Evolutionary conservation across 2,329 filamentous ascomycete genomes (phyloP), one percentile per base, ranked within the genome.

Genomic region (Fusarium citri): DNA sequence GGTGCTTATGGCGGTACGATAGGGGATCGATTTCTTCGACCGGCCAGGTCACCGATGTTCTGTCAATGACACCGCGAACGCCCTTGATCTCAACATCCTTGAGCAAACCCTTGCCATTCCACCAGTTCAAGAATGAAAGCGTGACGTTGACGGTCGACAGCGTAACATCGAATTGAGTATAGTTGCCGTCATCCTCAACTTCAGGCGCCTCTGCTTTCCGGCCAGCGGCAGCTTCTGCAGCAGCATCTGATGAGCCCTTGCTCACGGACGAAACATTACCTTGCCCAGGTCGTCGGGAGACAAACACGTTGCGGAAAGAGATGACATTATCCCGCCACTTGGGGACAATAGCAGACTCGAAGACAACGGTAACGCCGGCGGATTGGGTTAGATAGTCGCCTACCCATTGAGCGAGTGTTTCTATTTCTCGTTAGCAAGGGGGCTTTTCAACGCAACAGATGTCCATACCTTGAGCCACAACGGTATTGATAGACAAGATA

Each of bases 61-160:
- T 89, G 80, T 99, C 96, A 46, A 99, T 87, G 8, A 98, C 93
- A 23, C 96, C 96, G 64, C 96, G 89, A 30, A 99, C 92, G 7
- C 96, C 96, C 76, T 94, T 96, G 55, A 99, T 91, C 77, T 98
- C 94, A 43, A 99, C 96, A 77, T 98, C 93, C 73, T 93, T 91
- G 11, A 99, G 83, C 8, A 97, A 86, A 0, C 96, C 96, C 79
- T 95, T 98, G 23, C 96, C 95, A 74, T 97, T 98, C 89, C 97
- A 97, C 96, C 96, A 99, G 78, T 98, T 98, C n/a, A 94, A 87
- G 74, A 99, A 98, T 0, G 96, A 99, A 26, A 99, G 80, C 0
- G 95, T 98, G 43, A 99, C 95, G 76, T 99, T 97, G 66, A 99
- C 93, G 1, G 93, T 97, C 68, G 96, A 93, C 63, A 99, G 93